These are phyloP conservation scores for Vaccinium macrocarpon DNA, from an alignment of 148 eudicot species.

Conservation along the genomic window DNA sequence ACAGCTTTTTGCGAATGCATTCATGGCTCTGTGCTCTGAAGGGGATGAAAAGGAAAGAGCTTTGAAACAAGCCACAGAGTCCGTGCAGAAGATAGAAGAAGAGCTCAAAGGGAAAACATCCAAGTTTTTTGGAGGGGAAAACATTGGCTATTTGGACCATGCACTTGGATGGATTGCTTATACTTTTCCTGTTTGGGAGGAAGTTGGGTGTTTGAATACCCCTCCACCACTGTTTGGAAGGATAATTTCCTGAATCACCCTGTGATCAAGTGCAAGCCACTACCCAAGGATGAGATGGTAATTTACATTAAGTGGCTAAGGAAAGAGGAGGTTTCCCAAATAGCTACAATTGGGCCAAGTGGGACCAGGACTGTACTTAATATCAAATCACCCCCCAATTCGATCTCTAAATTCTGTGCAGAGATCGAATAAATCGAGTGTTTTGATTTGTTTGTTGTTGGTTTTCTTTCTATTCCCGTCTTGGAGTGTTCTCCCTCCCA, in stretches of 20 bases:
- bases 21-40: constrained; percentile 14
- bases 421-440: too few species aligned
- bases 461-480: too few species aligned
- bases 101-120: constrained; percentile 13
- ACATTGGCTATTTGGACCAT: constrained; percentile 25
- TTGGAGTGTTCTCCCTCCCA: too few species aligned
- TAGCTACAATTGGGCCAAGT: neutral
- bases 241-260: constrained; percentile 19
- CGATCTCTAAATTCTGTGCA: too few species aligned
- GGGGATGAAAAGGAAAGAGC: constrained; percentile 26
- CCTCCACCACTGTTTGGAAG: constrained; percentile 22
- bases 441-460: too few species aligned
- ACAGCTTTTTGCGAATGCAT: neutral
- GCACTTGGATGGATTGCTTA: constrained; percentile 25
- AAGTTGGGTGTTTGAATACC: constrained; percentile 26
- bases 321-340: neutral
- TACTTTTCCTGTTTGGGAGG: constrained; percentile 25
- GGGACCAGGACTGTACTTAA: neutral
- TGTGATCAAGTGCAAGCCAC: constrained; percentile 18
- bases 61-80: constrained; percentile 12
- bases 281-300: constrained; percentile 20
- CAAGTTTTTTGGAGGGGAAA: constrained; percentile 31
- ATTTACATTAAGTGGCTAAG: constrained; percentile 3
- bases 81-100: constrained; percentile 24
- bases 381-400: neutral